Evolutionary conservation across 805 yeast species (phyloP), one percentile per base, ranked within the genome.

Genomic region (Sugiyamaella qingdaonensis): DNA sequence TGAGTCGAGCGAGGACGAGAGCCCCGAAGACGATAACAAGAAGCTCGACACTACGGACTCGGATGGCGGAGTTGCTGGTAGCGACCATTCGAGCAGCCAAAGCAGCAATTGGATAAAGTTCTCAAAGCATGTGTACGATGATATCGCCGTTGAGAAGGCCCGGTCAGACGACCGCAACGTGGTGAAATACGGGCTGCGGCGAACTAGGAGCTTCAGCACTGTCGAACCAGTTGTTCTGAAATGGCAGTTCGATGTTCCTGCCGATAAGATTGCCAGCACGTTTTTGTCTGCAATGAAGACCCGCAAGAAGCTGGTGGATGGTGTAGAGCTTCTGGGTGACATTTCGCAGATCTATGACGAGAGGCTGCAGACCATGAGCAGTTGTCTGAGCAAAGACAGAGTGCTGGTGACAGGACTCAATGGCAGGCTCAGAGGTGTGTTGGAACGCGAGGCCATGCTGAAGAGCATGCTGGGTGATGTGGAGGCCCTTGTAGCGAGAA

Each of bases 401-500:
- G 34, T 27, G 8, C 4, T 51, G 9, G 51, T 48, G 11, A 47
- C 18, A 2, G 41, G 44, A 4, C 37, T 51, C 31, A 51, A 47
- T 24, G 35, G 46, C 13, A 37, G 47, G 10, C 18, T 51, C 16
- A 33, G 34, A 24, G 47, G 42, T 11, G 54, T 51, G 4, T 16
- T 36, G 51, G 51, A 46, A 13, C 49, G 39, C 21, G 57, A 55
- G 33, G 37, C 35, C 7, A 37, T 33, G 10, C 37, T 57, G 36
- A 46, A 48, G 43, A 49, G 27, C 18, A 47, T 48, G 14, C 48
- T 62, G 10, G 47, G 53, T 13, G 66, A 63, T 10, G 55, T 59
- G 14, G 67, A 60, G 13, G 60, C 62, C 2, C 39, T 63, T 48
- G 48, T 59, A 10, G 58, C 64, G 13, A 53, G 66, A 2, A 73